Evolutionary conservation across 805 yeast genomes (phyloP).

Genomic region (Kregervanrija pseudodelftensis): DNA sequence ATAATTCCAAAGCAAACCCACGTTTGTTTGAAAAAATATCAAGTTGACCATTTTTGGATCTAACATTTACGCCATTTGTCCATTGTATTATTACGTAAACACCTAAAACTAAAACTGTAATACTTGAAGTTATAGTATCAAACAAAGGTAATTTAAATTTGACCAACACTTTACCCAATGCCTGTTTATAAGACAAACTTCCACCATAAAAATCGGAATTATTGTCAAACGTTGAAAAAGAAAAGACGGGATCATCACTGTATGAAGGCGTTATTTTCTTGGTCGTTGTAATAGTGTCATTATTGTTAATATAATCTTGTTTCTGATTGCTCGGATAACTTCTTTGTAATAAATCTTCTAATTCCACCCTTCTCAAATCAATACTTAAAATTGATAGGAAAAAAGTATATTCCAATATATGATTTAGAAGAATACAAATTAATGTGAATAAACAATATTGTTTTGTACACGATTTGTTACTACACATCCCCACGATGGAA

Average conservation of each 20-base stretch:
- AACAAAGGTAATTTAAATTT: slow-evolving; percentile 33
- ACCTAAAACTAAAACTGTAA: slow-evolving; percentile 19
- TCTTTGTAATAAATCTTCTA: slow-evolving; percentile 42
- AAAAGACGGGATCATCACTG: too few species aligned
- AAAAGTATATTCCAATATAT: slow-evolving; percentile 54
- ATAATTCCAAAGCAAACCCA: slow-evolving; percentile 23
- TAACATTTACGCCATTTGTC: slow-evolving; percentile 23
- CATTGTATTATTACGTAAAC: slow-evolving; percentile 29
- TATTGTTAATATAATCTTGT: not conserved
- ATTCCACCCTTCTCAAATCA: slow-evolving; percentile 58
- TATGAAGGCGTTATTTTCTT: too few species aligned
- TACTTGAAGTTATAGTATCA: slow-evolving; percentile 25
- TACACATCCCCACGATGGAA: slow-evolving; percentile 1
- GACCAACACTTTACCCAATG: slow-evolving; percentile 25
- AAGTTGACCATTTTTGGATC: slow-evolving; percentile 4
- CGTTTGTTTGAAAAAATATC: slow-evolving; percentile 23
- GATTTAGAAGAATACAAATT: slow-evolving; percentile 49
- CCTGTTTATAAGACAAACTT: slow-evolving; percentile 12
- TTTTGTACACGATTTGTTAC: slow-evolving; percentile 12
- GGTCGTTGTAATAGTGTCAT: not conserved
- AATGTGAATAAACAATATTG: slow-evolving; percentile 40
- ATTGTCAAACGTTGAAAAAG: too few species aligned
- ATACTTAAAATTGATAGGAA: slow-evolving; percentile 59
- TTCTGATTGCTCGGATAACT: not conserved
- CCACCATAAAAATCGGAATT: too few species aligned